Conservation (phyloP, 1,284 basidiomycete genomes). For the Coniferiporia sulphurascens region DNA sequence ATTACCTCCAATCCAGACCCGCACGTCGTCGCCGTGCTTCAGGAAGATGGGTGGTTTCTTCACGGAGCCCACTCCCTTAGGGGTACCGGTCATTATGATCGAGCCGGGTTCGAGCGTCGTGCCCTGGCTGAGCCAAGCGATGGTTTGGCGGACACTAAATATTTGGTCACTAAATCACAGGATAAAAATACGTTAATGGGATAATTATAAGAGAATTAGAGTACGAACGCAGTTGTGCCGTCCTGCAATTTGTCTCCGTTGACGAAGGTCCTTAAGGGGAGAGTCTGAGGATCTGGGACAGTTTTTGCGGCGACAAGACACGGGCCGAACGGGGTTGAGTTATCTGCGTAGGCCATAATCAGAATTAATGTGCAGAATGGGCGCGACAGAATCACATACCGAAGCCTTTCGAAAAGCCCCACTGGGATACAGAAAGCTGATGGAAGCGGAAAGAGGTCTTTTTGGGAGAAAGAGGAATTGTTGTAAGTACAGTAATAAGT, state of each 20-base stretch:
- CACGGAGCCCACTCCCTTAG: slow-evolving; percentile 73
- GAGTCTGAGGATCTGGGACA: slow-evolving; percentile 65
- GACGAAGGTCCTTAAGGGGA: slow-evolving; percentile 61
- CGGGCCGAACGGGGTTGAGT: slow-evolving; percentile 74
- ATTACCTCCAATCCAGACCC: slow-evolving; percentile 58
- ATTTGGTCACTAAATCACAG: slow-evolving; percentile 54
- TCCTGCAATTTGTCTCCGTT: slow-evolving; percentile 71
- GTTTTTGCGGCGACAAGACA: slow-evolving; percentile 62
- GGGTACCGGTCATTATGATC: slow-evolving; percentile 77
- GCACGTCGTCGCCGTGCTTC: slow-evolving; percentile 71
- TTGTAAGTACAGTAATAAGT: not conserved
- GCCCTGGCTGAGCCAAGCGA: slow-evolving; percentile 79
- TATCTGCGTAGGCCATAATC: slow-evolving; percentile 38
- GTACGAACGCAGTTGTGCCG: slow-evolving; percentile 62
- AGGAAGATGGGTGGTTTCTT: slow-evolving; percentile 67
- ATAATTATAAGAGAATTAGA: slow-evolving; percentile 23
- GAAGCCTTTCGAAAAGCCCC: slow-evolving; percentile 83
- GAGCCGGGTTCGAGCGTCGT: slow-evolving; percentile 83
- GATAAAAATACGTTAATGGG: not conserved
- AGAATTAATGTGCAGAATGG: not conserved
- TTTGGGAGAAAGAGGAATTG: not conserved
- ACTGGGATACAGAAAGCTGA: slow-evolving; percentile 72
- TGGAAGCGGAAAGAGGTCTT: slow-evolving; percentile 77
- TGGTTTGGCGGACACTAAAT: slow-evolving; percentile 65
- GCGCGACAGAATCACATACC: slow-evolving; percentile 36